Evolutionary conservation across 192 early-diverging fungal species (phyloP), one percentile per base, ranked within the genome.

Genomic region (Spizellomyces sp.): DNA sequence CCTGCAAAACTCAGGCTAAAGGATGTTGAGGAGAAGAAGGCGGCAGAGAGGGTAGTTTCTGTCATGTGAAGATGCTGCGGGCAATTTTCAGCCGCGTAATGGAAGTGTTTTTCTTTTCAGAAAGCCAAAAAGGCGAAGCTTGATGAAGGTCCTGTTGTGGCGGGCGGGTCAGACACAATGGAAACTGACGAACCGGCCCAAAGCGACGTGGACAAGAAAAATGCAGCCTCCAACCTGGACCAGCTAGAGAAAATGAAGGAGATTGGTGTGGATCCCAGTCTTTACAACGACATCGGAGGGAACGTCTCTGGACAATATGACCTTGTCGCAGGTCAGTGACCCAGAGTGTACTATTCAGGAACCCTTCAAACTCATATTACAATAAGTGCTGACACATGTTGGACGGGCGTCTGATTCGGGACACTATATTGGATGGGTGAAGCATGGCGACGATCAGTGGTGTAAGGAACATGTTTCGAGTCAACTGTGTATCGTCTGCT

Each of bases 351-450:
- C 1, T 67, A 47, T 9, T 64, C 15, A 64, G 9, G 21, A 17
- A 3, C 27, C 27, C 27, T 36, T 36, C n/a, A 36, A 36, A 36
- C 48, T 64, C 45, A 10, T 57, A 21, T 75, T 48, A 7, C 46
- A 15, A 14, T 42, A 57, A 75, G 94, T 98, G 1, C 82, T 99
- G 48, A 99, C 97, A 10, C 97, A 99, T 75, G 86, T 92, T 52
- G 97, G 97, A n/a, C 88, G 95, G 14, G 89, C 91, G 6, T 91
- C 94, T 45, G 94, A 98, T 74, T 95, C 94, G 44, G 95, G 95
- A 58, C 84, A 88, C 58, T 98, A 98, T 59, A 97, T 99, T 74
- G 96, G 87, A 15, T 99, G 97, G 97, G 90, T 91, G 5, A 91
- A 91, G 69, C 91, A 89, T 86, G 74, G 65, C 43, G 75, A 63